These are phyloP conservation scores for Exophiala alcalophila DNA, from an alignment of 2,329 filamentous ascomycete genomes.

Conservation along the genomic window DNA sequence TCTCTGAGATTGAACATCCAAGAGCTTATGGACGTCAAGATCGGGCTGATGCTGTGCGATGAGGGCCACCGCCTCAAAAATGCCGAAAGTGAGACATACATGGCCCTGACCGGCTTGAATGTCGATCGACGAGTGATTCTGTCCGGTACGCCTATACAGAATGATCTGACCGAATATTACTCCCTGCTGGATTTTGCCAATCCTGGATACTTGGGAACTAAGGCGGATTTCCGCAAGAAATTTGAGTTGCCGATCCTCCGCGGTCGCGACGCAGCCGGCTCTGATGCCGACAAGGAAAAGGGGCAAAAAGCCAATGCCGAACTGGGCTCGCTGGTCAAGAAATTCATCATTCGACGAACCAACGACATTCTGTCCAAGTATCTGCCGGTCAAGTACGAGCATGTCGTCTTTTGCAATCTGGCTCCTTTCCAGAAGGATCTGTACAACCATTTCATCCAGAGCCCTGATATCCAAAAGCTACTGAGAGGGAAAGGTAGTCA, in stretches of 20 bases:
- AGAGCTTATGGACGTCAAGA: constrained; percentile 82
- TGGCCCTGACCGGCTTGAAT: constrained; percentile 82
- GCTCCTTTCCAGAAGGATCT: constrained; percentile 88
- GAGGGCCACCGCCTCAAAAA: constrained; percentile 97
- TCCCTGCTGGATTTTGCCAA: constrained; percentile 95
- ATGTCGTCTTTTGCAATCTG: constrained; percentile 96
- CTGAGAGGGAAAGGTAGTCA: constrained; percentile 92
- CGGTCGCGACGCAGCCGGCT: constrained; percentile 85
- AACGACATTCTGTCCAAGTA: constrained; percentile 99
- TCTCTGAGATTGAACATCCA: constrained; percentile 88
- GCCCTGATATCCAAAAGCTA: constrained; percentile 87
- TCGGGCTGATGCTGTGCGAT: constrained; percentile 90
- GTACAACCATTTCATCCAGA: constrained; percentile 96
- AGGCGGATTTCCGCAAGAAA: constrained; percentile 86
- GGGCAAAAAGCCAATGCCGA: constrained; percentile 81
- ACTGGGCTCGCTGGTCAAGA: constrained; percentile 83
- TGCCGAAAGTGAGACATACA: constrained; percentile 92
- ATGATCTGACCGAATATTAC: constrained; percentile 98
- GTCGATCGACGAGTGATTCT: constrained; percentile 90
- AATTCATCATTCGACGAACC: constrained; percentile 95
- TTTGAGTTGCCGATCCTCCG: constrained; percentile 90
- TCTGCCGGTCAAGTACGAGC: constrained; percentile 95
- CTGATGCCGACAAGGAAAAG: constrained; percentile 74
- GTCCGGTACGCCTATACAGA: constrained; percentile 96
- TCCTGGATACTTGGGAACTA: constrained; percentile 82